These are phyloP conservation scores for Aspergillus ustus DNA, from an alignment of 2,329 filamentous ascomycete genomes.

Conservation along the genomic window DNA sequence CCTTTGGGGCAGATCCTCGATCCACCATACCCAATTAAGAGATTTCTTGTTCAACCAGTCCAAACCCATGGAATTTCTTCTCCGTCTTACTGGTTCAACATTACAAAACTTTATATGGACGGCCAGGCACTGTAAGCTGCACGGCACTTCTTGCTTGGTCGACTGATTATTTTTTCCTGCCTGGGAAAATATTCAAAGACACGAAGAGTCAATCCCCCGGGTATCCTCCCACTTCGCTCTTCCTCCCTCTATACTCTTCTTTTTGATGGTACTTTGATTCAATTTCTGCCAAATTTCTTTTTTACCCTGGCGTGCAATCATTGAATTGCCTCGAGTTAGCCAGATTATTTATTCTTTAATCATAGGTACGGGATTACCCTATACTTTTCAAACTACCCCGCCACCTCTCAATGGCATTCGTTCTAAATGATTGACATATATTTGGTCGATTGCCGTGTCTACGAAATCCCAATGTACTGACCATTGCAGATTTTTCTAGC, in stretches of 20 bases:
- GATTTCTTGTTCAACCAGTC: constrained; percentile 38
- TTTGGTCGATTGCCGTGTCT: neutral
- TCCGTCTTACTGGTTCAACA: constrained; percentile 36
- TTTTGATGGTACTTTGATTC: constrained; percentile 16
- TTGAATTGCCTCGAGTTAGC: constrained; percentile 4
- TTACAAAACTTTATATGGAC: constrained; percentile 19
- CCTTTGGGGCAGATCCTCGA: constrained; percentile 36
- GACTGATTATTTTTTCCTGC: constrained; percentile 19
- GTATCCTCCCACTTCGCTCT: constrained; percentile 3
- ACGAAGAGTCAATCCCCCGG: constrained; percentile 4
- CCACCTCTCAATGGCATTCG: neutral
- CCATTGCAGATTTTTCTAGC: constrained; percentile 3
- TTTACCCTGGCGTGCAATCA: constrained; percentile 1
- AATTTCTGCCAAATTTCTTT: constrained; percentile 11
- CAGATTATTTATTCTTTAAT: constrained; percentile 16
- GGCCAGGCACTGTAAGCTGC: constrained; percentile 8
- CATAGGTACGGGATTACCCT: constrained; percentile 8
- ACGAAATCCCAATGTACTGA: neutral
- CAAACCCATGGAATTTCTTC: constrained; percentile 23
- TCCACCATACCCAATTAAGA: constrained; percentile 41
- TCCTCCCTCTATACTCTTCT: constrained; percentile 16
- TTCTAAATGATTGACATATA: neutral
- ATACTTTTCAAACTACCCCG: neutral
- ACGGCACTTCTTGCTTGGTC: constrained; percentile 13
- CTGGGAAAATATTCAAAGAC: constrained; percentile 9